Base-by-base conservation (phyloP, 306 rosid species). In the Potentilla sterilis region DNA sequence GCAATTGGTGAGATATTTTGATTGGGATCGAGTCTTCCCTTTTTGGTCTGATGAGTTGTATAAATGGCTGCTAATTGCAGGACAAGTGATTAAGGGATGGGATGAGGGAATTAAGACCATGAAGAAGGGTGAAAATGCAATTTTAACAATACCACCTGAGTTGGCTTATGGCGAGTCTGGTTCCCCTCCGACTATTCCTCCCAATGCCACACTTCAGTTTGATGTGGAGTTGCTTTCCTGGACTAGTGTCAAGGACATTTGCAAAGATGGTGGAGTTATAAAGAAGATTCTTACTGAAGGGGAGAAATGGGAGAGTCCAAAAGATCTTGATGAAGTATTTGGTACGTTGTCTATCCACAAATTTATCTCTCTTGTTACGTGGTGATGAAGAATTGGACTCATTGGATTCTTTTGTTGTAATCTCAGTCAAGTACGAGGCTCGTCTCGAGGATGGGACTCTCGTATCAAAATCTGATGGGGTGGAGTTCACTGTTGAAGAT, bases 41-140 rank as follows among this genome's bases (percentile, higher is more conserved):
- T 1, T 1, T 38, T 7, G 2, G 35, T 4, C 12, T 15, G 34
- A 22, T 7, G 54, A 7, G 37, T 13, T 47, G 7, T 1, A 32
- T 44, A 0, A 47, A 5, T 28, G 55, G 14, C 43, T 64, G 18
- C 22, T 55, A 2, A 59, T 57, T 72, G 37, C 81, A 85, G 87
- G 87, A 19, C 90, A 89, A 87, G 97, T 93, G 67, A 93, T 93
- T 47, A 89, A 85, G 81, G 98, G 98, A 70, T 93, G 98, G 98
- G 97, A 93, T 82, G 81, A 86, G 72, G 98, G 98, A 34, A 89
- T 93, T 48, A 85, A 81, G 74, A 93, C 96, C 5, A 93, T 93
- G 98, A 93, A 88, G 81, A 89, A 93, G 83, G 93, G 92, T 49
- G 98, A 93, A 78, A 89, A 87, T 81, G 89, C 93, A 28, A 9